These are phyloP conservation scores for Xylariaceae sp. DNA, from an alignment of 2,329 filamentous ascomycete genomes.

Conservation along the genomic window DNA sequence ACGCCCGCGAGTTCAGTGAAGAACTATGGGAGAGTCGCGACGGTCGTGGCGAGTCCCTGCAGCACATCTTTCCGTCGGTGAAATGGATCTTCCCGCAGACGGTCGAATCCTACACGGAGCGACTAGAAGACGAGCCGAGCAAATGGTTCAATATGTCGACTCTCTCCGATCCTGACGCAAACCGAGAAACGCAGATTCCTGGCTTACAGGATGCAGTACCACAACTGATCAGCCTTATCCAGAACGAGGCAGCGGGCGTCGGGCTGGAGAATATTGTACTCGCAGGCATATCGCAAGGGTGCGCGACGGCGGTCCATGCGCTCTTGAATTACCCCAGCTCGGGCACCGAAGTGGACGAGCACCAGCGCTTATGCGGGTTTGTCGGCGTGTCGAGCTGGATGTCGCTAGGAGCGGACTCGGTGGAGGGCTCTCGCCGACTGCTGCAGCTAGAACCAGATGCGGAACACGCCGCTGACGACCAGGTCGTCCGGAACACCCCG, in stretches of 20 bases:
- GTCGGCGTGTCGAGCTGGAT: conserved; percentile 22
- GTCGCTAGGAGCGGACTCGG: conserved; percentile 13
- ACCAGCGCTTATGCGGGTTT: conserved; percentile 16
- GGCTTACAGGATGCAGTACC: conserved; percentile 36
- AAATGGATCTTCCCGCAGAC: conserved; percentile 47
- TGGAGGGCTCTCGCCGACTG: conserved; percentile 21
- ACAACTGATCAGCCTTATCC: conserved; percentile 30
- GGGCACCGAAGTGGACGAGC: neutral
- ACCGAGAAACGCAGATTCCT: conserved; percentile 36
- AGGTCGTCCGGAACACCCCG: conserved; percentile 36
- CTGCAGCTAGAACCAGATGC: conserved; percentile 28
- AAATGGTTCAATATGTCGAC: conserved; percentile 51
- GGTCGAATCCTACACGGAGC: conserved; percentile 26
- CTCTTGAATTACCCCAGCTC: conserved; percentile 18
- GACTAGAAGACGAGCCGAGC: conserved; percentile 24
- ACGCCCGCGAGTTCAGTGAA: conserved; percentile 28
- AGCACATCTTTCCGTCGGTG: conserved; percentile 38
- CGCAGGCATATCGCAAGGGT: conserved; percentile 43
- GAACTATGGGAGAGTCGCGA: conserved; percentile 30
- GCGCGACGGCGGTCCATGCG: conserved; percentile 31
- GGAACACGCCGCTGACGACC: conserved; percentile 16
- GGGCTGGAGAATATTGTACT: conserved; percentile 37
- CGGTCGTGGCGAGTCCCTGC: conserved; percentile 30
- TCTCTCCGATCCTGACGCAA: conserved; percentile 32
- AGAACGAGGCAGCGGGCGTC: conserved; percentile 31